Conservation (phyloP, 2,329 filamentous ascomycete genomes). For the Pleomassaria siparia region DNA sequence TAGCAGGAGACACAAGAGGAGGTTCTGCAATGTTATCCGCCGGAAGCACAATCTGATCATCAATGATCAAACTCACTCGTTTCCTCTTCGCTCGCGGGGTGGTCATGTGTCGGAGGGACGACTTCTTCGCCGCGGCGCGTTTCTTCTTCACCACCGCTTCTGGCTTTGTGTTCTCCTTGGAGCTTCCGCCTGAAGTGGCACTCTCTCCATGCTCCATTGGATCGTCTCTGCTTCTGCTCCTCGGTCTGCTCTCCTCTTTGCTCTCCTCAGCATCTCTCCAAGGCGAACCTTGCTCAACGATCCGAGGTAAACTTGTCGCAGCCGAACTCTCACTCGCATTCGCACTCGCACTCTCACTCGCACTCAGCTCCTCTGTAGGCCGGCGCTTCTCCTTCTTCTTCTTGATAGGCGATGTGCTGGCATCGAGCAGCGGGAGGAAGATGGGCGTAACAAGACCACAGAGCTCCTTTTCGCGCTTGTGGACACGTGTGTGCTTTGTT, state of each 20-base stretch:
- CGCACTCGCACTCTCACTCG: too few relatives aligned
- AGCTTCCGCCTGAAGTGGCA: slow-evolving; percentile 1
- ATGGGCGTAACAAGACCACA: slow-evolving; percentile 40
- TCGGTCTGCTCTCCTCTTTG: slow-evolving; percentile 20
- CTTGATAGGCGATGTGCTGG: slow-evolving; percentile 22
- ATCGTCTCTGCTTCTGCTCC: slow-evolving; percentile 17
- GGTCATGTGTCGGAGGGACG: slow-evolving; percentile 30
- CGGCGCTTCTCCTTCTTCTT: slow-evolving; percentile 29
- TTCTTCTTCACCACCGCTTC: slow-evolving; percentile 28
- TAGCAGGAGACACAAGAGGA: slow-evolving; percentile 30
- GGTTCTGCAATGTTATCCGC: slow-evolving; percentile 36
- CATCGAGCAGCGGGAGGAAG: slow-evolving; percentile 41
- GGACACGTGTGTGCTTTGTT: slow-evolving; percentile 39
- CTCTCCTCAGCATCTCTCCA: slow-evolving; percentile 25
- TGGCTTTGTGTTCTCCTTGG: slow-evolving; percentile 1
- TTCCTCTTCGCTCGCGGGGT: slow-evolving; percentile 31
- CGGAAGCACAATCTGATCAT: slow-evolving; percentile 42
- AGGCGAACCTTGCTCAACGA: slow-evolving; percentile 13
- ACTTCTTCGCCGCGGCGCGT: slow-evolving; percentile 34
- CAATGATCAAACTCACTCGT: slow-evolving; percentile 40
- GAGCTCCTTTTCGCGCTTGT: slow-evolving; percentile 42
- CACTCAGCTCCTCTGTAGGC: slow-evolving; percentile 14
- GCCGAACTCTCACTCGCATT: slow-evolving; percentile 15
- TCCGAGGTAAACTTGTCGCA: slow-evolving; percentile 8
- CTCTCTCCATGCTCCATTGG: slow-evolving; percentile 15